These are phyloP conservation scores for Aureobasidium sp. DNA, from an alignment of 2,329 filamentous ascomycete genomes.

Conservation along the genomic window DNA sequence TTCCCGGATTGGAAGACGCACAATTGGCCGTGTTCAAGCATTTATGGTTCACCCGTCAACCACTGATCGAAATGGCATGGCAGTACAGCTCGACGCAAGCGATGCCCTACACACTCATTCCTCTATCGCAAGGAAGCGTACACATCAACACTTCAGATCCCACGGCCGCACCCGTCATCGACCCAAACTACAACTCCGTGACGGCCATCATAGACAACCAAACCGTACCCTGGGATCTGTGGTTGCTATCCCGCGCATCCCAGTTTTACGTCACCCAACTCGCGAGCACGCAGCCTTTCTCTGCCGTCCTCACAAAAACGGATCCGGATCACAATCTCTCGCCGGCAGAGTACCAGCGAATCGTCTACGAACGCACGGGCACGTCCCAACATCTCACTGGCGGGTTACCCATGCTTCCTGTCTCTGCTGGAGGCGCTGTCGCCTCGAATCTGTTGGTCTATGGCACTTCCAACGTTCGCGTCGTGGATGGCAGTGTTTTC, in stretches of 20 bases:
- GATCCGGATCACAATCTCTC: background rate
- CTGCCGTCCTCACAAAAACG: background rate
- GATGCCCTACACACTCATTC: slow-evolving; percentile 16
- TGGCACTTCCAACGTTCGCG: slow-evolving; percentile 29
- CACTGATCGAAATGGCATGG: slow-evolving; percentile 19
- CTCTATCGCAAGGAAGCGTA: slow-evolving; percentile 15
- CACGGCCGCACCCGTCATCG: slow-evolving; percentile 24
- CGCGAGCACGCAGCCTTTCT: background rate
- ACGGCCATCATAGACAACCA: background rate
- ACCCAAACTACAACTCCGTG: slow-evolving; percentile 21
- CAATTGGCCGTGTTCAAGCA: slow-evolving; percentile 16
- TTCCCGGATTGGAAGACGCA: slow-evolving; percentile 15
- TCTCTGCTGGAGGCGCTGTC: slow-evolving; percentile 29
- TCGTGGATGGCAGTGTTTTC: slow-evolving; percentile 32
- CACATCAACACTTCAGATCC: slow-evolving; percentile 21
- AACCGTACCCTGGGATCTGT: background rate
- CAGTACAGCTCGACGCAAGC: slow-evolving; percentile 18
- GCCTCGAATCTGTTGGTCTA: slow-evolving; percentile 29
- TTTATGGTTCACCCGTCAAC: slow-evolving; percentile 16
- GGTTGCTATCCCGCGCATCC: slow-evolving; percentile 1
- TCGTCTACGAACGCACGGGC: slow-evolving; percentile 2
- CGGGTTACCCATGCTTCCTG: slow-evolving; percentile 25
- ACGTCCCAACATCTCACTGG: slow-evolving; percentile 10
- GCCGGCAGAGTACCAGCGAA: background rate
- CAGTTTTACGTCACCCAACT: slow-evolving; percentile 9